Conservation (phyloP, 2,329 filamentous ascomycete species). For the Penicillium sp. region DNA sequence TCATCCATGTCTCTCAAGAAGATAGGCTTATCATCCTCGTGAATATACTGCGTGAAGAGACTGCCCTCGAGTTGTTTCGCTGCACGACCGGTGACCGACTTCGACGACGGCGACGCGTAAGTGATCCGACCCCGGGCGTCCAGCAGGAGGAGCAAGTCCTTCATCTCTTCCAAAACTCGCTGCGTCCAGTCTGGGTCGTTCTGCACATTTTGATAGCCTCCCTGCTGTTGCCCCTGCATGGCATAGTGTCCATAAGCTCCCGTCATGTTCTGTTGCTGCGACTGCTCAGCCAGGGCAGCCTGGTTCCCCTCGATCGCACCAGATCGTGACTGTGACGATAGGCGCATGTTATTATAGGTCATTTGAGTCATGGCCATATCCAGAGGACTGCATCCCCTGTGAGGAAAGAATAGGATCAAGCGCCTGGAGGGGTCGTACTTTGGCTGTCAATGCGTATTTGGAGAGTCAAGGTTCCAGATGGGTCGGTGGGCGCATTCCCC, state of each 20-base stretch:
- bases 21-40: conserved; percentile 79
- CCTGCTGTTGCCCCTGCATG: conserved; percentile 16
- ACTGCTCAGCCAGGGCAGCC: conserved; percentile 9
- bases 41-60: conserved; percentile 80
- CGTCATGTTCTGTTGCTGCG: conserved; percentile 16
- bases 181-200: conserved; percentile 80
- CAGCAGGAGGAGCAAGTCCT: conserved; percentile 85
- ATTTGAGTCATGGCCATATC: conserved; percentile 24
- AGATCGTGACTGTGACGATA: conserved; percentile 14
- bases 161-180: conserved; percentile 84
- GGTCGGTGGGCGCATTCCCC: conserved; percentile 20
- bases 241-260: conserved; percentile 21
- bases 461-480: not conserved
- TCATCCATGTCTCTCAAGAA: conserved; percentile 89
- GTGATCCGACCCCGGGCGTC: conserved; percentile 81
- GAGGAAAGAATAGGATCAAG: not conserved
- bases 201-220: conserved; percentile 54
- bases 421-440: conserved; percentile 3
- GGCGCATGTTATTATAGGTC: conserved; percentile 16
- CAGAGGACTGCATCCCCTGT: not conserved
- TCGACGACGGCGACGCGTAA: conserved; percentile 81
- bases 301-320: conserved; percentile 17
- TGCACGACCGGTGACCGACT: conserved; percentile 74
- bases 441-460: not conserved
- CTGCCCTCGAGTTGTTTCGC: conserved; percentile 71